Percentiles rank a stretch among this genome's conserved stretches.
Evolutionary conservation across 805 yeast species (phyloP).

Genomic region (Priceomyces medius): DNA sequence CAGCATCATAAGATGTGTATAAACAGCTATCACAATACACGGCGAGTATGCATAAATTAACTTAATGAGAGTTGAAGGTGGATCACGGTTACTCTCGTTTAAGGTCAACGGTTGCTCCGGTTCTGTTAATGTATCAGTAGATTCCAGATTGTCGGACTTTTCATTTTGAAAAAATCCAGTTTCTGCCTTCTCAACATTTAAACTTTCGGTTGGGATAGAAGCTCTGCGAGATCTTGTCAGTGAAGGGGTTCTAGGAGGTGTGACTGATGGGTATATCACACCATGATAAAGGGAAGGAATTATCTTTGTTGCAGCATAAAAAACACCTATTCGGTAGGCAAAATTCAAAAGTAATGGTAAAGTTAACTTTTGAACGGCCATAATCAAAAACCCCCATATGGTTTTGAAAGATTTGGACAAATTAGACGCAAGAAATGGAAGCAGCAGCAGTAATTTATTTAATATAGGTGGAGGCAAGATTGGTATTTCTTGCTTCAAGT

Average conservation of each 20-base stretch:
- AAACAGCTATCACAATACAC: slow-evolving; percentile 89
- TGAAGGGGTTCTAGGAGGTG: slow-evolving; percentile 45
- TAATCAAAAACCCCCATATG: slow-evolving; percentile 52
- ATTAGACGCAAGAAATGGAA: slow-evolving; percentile 50
- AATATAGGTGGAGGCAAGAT: slow-evolving; percentile 37
- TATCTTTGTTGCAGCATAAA: slow-evolving; percentile 89
- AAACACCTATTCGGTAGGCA: slow-evolving; percentile 82
- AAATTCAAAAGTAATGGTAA: slow-evolving; percentile 79
- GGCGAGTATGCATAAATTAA: slow-evolving; percentile 87
- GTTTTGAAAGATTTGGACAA: slow-evolving; percentile 54
- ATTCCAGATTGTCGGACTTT: not conserved
- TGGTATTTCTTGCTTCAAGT: slow-evolving; percentile 34
- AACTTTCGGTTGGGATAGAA: slow-evolving; percentile 22
- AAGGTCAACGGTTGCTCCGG: slow-evolving; percentile 3
- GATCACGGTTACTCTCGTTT: slow-evolving; percentile 18
- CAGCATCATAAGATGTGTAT: slow-evolving; percentile 90
- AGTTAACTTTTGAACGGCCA: slow-evolving; percentile 62
- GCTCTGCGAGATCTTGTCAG: slow-evolving; percentile 32
- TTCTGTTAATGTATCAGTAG: not conserved
- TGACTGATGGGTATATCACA: slow-evolving; percentile 28
- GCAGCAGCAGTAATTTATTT: slow-evolving; percentile 30
- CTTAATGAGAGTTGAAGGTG: slow-evolving; percentile 43
- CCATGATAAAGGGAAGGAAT: slow-evolving; percentile 70
- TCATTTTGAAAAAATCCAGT: not conserved
- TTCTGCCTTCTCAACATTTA: slow-evolving; percentile 2